Evolutionary conservation across 1,284 basidiomycete species (phyloP).

Genomic region (Leucoagaricus sp.): DNA sequence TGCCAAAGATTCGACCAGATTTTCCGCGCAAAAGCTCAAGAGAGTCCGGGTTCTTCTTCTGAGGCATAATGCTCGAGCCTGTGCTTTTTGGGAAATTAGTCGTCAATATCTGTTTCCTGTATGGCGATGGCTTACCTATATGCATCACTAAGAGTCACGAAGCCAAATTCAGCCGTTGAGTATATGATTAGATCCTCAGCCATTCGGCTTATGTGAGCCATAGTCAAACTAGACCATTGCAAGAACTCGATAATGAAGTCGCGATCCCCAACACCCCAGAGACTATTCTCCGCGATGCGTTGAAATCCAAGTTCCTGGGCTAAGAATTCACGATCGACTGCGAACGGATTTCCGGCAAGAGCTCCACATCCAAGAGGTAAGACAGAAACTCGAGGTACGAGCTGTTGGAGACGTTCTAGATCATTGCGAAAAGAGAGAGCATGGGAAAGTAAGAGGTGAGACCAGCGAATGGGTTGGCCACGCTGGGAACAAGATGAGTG

Average conservation of each 20-base stretch:
- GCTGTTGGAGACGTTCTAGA: slow-evolving; percentile 83
- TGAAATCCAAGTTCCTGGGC: slow-evolving; percentile 84
- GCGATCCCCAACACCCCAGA: slow-evolving; percentile 95
- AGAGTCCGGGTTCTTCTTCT: slow-evolving; percentile 99
- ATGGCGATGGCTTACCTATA: slow-evolving; percentile 66
- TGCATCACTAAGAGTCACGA: slow-evolving; percentile 92
- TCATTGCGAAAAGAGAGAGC: slow-evolving; percentile 91
- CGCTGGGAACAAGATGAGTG: slow-evolving; percentile 52
- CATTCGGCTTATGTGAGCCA: slow-evolving; percentile 92
- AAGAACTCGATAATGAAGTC: slow-evolving; percentile 98
- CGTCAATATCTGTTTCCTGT: not conserved
- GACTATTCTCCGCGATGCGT: slow-evolving; percentile 87
- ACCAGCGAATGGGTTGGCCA: slow-evolving; percentile 98
- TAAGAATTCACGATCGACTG: slow-evolving; percentile 88
- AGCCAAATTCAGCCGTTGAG: slow-evolving; percentile 96
- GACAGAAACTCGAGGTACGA: slow-evolving; percentile 87
- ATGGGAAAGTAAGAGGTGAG: slow-evolving; percentile 94
- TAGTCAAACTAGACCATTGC: slow-evolving; percentile 93
- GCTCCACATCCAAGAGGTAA: slow-evolving; percentile 94
- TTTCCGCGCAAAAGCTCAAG: slow-evolving; percentile 95
- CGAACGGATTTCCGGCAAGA: slow-evolving; percentile 95
- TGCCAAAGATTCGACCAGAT: slow-evolving; percentile 92
- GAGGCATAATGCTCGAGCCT: slow-evolving; percentile 99
- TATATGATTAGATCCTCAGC: slow-evolving; percentile 98
- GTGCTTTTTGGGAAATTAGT: slow-evolving; percentile 43